phyloP scores from a whole-genome alignment of 2,329 filamentous ascomycete genomes.

The Scolecobasidium constrictum region DNA sequence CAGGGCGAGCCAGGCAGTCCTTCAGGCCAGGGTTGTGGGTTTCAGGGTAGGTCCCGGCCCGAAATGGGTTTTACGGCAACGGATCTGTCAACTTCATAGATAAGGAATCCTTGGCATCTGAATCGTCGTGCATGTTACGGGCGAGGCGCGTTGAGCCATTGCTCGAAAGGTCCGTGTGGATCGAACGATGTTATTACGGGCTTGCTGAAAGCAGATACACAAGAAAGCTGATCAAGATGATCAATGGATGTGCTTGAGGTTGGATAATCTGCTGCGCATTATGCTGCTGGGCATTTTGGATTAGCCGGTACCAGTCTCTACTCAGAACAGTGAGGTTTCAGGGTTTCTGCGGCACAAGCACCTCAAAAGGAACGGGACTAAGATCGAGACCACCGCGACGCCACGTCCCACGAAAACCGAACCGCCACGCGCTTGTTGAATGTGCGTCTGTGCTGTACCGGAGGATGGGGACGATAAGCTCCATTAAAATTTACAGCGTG shows the following conservation, averaged over 20 bases:
- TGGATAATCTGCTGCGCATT: no score
- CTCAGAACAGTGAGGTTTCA: neutral
- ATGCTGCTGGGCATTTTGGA: no score
- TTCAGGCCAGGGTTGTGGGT: no score
- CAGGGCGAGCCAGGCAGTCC: no score
- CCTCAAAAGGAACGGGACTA: constrained; percentile 5
- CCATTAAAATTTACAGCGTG: constrained; percentile 3
- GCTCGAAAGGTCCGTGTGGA: no score
- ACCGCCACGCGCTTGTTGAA: constrained; percentile 8
- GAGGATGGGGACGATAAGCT: constrained; percentile 7
- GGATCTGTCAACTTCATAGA: neutral
- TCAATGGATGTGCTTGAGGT: no score
- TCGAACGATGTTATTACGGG: no score
- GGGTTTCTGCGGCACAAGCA: neutral
- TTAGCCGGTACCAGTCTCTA: no score
- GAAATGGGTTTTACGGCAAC: no score
- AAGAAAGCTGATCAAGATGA: no score
- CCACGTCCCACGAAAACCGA: constrained; percentile 9
- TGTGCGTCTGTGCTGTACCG: constrained; percentile 3
- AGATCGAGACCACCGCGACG: constrained; percentile 6
- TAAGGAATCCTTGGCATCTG: neutral
- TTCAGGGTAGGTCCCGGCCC: no score
- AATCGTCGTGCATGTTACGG: neutral
- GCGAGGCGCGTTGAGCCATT: neutral
- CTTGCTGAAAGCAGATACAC: no score